Evolutionary conservation across 2,329 filamentous ascomycete genomes (phyloP).

Genomic region (Pseudopyrenochaeta lycopersici): DNA sequence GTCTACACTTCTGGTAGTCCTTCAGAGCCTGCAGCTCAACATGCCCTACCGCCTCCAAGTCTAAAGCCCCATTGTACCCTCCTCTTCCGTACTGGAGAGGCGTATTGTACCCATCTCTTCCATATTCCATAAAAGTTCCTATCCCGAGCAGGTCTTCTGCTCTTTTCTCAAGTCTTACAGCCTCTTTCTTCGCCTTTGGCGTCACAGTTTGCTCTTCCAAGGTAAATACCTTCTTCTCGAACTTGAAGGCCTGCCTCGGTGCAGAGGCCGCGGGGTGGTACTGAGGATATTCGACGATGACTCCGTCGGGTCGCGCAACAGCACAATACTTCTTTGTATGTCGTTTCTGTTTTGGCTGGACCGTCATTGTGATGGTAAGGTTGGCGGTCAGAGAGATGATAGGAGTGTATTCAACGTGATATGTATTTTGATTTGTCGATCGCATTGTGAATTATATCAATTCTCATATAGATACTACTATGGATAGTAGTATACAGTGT

Average conservation of each 20-base stretch:
- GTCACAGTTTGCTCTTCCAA: neutral
- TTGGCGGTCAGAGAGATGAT: neutral
- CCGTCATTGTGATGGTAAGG: conserved; percentile 5
- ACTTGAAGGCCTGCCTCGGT: neutral
- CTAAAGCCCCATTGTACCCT: conserved; percentile 2
- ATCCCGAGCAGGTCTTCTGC: neutral
- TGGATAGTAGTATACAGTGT: neutral
- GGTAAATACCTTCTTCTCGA: conserved; percentile 4
- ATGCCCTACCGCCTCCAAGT: neutral
- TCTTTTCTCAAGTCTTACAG: neutral
- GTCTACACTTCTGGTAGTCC: neutral
- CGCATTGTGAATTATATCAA: neutral
- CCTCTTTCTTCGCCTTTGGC: neutral
- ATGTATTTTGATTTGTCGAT: neutral
- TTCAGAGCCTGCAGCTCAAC: neutral
- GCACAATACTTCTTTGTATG: conserved; percentile 16
- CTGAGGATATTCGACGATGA: conserved; percentile 25
- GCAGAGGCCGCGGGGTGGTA: conserved; percentile 14
- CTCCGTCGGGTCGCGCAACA: conserved; percentile 22
- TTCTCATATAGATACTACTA: neutral
- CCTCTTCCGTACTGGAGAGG: conserved; percentile 1
- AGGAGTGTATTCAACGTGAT: neutral
- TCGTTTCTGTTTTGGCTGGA: conserved; percentile 5
- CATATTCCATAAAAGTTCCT: neutral
- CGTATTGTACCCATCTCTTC: conserved; percentile 6